A percentile compares a stretch with the other conserved stretches of the same genome.
phyloP scores from a whole-genome alignment of 208 protist genomes.

The Leishmania turanica region DNA sequence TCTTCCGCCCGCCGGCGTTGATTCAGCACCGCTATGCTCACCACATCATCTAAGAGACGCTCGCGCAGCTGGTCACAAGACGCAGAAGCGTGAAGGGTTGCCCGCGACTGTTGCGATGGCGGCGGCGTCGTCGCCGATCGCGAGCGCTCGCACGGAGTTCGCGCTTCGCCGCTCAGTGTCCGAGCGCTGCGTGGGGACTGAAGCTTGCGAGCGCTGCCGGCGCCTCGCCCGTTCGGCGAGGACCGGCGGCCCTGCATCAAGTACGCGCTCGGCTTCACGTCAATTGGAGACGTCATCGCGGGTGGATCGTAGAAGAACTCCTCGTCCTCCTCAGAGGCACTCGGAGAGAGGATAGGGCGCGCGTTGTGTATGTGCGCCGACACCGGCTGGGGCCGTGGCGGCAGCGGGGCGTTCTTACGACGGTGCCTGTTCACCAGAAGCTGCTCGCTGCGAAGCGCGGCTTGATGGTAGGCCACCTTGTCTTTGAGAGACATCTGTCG shows the following conservation, averaged over 20 bases:
- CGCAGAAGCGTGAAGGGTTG: background rate
- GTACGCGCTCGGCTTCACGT: slow-evolving; percentile 36
- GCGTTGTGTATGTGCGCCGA: background rate
- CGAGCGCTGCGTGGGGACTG: slow-evolving; percentile 18
- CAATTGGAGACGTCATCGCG: slow-evolving; percentile 23
- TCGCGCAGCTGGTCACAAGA: slow-evolving; percentile 25
- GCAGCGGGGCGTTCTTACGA: slow-evolving; percentile 44
- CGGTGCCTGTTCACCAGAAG: slow-evolving; percentile 48
- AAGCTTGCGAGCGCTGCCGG: background rate
- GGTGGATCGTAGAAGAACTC: slow-evolving; percentile 29
- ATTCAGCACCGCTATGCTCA: slow-evolving; percentile 28
- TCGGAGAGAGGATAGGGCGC: background rate
- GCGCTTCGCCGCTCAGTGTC: slow-evolving; percentile 1
- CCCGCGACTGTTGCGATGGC: background rate
- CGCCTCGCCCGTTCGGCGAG: background rate
- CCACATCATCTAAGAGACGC: slow-evolving; percentile 33
- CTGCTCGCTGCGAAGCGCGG: slow-evolving; percentile 58
- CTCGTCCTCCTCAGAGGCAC: slow-evolving; percentile 21
- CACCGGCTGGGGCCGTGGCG: slow-evolving; percentile 30
- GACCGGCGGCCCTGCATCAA: slow-evolving; percentile 25
- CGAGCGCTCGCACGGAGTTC: slow-evolving; percentile 19
- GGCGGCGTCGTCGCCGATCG: slow-evolving; percentile 13
- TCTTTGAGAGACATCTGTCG: slow-evolving; percentile 42
- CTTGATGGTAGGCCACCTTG: slow-evolving; percentile 55
- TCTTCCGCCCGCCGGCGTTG: slow-evolving; percentile 19